These are phyloP conservation scores for Clausena lansium DNA, from an alignment of 345 rosid genomes.

Conservation along the genomic window DNA sequence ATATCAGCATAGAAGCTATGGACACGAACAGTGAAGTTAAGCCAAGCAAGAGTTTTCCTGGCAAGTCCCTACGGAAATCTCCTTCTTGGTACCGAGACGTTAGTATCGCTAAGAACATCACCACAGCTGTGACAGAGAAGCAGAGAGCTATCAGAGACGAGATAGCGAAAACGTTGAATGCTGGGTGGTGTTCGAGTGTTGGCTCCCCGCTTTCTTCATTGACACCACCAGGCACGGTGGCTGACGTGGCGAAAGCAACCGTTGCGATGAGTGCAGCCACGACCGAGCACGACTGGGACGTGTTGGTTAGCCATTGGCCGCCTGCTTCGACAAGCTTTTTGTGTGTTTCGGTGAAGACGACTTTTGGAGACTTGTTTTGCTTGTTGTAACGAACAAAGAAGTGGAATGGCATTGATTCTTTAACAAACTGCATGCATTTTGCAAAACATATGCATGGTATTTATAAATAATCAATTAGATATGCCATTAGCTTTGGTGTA, in stretches of 20 bases:
- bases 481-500: not conserved
- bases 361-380: constrained; percentile 25
- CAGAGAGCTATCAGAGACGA: constrained; percentile 37
- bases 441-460: too few relatives aligned
- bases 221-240: constrained; percentile 40
- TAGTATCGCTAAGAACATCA: constrained; percentile 41
- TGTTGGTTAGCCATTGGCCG: constrained; percentile 43
- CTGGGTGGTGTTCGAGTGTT: constrained; percentile 26
- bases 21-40: constrained; percentile 40
- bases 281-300: constrained; percentile 52
- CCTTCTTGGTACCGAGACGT: constrained; percentile 41
- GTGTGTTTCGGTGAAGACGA: constrained; percentile 39
- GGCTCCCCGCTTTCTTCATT: constrained; percentile 26
- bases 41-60: constrained; percentile 35
- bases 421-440: constrained; percentile 38
- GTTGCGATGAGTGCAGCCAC: constrained; percentile 59
- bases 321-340: constrained; percentile 32
- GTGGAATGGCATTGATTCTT: constrained; percentile 34
- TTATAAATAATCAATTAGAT: not conserved
- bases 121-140: constrained; percentile 36
- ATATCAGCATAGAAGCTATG: constrained; percentile 39
- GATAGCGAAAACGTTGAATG: constrained; percentile 38
- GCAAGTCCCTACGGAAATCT: constrained; percentile 37
- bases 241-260: constrained; percentile 49
- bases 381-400: constrained; percentile 36